Evolutionary conservation across 2,329 filamentous ascomycete genomes (phyloP), one percentile per base, ranked within the genome.

Genomic region (Ampelomyces quisqualis): DNA sequence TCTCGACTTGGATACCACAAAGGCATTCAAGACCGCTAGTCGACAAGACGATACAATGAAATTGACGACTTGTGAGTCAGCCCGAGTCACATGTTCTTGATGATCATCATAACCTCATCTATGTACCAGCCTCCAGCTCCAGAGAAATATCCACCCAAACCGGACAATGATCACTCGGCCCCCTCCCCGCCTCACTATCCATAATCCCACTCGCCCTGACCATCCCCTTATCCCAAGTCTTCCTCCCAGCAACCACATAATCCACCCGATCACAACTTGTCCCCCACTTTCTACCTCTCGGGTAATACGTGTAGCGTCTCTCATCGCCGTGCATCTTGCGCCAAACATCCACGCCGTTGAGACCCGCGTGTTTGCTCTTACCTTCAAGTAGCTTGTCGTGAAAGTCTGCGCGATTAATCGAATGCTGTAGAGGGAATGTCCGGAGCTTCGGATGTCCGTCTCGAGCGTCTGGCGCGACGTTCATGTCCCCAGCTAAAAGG

Each of bases 181-280:
- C 76, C 26, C 77, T 65, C 45, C 78, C 77, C 44, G 46, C 54
- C 11, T 64, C 48, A 17, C 57, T 71, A 19, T 72, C 71, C 41
- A 70, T 57, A 11, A 76, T 74, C 3, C 68, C 71, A 31, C 66
- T 68, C 10, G 52, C 59, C 10, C 41, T 55, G 4, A 76, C 43
- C 34, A 57, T 52, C 4, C 64, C 62, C 23, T 63, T 62, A 18
- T 74, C 67, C 38, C 69, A 68, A 7, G 77, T 47, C 1, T 32
- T 44, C 34, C 49, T 62, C 3, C 73, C 77, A 13, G 69, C 67
- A 40, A 80, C 58, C 15, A 77, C 69, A 55, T 77, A 64, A 53
- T 80, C 77, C 1, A 79, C 76, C 20, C 76, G 60, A 62, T 80
- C 77, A 55, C 75, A 78, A 40, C 74, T 78, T 6, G 54, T 58